Percentiles rank a stretch among this genome's conserved stretches.
Conservation (phyloP, 768 basidiomycete species). For the Pilatotrama ljubarskyi region DNA sequence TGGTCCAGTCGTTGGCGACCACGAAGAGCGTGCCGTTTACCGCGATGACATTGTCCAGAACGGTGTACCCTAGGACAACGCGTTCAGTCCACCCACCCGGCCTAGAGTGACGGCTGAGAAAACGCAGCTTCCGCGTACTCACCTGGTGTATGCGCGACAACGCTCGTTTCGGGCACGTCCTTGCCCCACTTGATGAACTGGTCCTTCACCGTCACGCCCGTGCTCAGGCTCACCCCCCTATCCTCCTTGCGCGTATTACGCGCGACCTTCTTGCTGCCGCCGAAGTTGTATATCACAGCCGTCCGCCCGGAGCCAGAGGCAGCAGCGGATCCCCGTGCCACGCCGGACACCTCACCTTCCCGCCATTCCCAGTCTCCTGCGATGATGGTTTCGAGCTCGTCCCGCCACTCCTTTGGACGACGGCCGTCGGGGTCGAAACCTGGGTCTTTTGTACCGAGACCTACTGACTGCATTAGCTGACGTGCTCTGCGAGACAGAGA, state of each 20-base stretch:
- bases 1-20: constrained; percentile 62
- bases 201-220: constrained; percentile 44
- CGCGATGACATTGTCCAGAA: constrained; percentile 81
- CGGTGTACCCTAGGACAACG: constrained; percentile 66
- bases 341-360: constrained; percentile 54
- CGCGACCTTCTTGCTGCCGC: constrained; percentile 10
- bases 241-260: constrained; percentile 21
- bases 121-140: constrained; percentile 10
- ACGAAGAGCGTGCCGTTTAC: constrained; percentile 72
- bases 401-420: constrained; percentile 52
- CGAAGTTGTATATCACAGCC: constrained; percentile 28
- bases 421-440: constrained; percentile 54
- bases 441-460: constrained; percentile 30
- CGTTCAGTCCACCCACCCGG: constrained; percentile 9
- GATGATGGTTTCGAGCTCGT: constrained; percentile 59
- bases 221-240: constrained; percentile 26
- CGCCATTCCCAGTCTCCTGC: constrained; percentile 74
- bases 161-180: constrained; percentile 53
- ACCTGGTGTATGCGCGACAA: constrained; percentile 71
- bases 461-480: constrained; percentile 1
- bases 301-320: constrained; percentile 17
- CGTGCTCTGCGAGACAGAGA: no score
- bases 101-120: neutral
- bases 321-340: constrained; percentile 52
- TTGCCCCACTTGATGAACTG: constrained; percentile 58